Evolutionary conservation across 1,139 yeast genomes (phyloP), one percentile per base, ranked within the genome.

Genomic region (Geotrichum siamense): DNA sequence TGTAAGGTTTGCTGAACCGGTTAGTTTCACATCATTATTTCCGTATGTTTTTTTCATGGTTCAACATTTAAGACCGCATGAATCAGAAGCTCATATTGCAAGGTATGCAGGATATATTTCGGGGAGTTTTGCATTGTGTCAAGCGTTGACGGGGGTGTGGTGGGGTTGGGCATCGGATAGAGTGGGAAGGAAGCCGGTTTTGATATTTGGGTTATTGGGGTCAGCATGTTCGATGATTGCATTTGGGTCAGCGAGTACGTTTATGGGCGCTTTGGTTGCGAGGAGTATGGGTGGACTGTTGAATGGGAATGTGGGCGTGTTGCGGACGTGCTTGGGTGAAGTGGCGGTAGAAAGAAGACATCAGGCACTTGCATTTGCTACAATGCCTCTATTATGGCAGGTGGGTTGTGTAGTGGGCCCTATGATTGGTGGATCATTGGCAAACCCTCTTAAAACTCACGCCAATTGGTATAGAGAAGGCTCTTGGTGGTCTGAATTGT

Each of bases 21-120:
- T 79, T 27, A 74, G 82, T 1, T 77, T 78, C 62, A 75, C 82
- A 1, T 76, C 82, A 2, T 57, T 76, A 27, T 77, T 78, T 58
- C 83, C 84, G 2, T 79, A 78, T 55, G 70, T 78, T 21, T 78
- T 74, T 57, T 78, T 76, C 59, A 75, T 78, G 79, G 76, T 79
- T 27, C 62, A 75, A 54, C 70, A 74, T 9, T 37, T 46, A 9
- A 43, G 44, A 21, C 49, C 47, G 6, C 31, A 33, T 5, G 44
- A 41, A 35, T 73, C 74, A 26, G 49, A 43, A 22, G 30, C 41
- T 25, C 29, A 35, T 25, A 72, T 77, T 29, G 70, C 80, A 1
- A 66, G 68, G 42, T 78, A 76, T 56, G 74, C 80, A 3, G 82
- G 82, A 4, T 76, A 76, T 51, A 60, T 77, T 33, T 73, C 79